Evolutionary conservation across 1,139 yeast species (phyloP), one percentile per base, ranked within the genome.

Genomic region (Suhomyces atakaporum): DNA sequence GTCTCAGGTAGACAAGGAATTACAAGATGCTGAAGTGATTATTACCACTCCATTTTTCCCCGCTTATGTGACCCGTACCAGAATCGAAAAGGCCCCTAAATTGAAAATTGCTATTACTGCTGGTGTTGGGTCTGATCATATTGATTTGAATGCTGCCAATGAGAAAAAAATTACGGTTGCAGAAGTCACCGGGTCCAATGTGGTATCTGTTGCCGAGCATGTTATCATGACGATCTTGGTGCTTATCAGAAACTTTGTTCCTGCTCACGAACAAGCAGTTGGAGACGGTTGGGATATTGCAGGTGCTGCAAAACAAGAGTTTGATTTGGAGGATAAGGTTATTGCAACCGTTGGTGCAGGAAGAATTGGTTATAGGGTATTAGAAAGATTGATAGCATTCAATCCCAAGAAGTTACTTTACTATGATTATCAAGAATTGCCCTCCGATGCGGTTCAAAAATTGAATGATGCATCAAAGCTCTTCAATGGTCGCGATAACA

Each of bases 41-140:
- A 84, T 85, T 62, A 81, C 92, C 35, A 84, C 92, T 16, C 95
- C 95, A 3, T 85, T 85, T 72, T 87, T 76, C 66, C 95, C 95
- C 7, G 94, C 84, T 22, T 85, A 85, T 62, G 69, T 85, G 55
- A 78, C 83, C 36, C 68, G 69, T 42, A 82, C 79, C 51, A 72
- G 94, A 51, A 72, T 85, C 46, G 79, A 64, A 35, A 76, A 77
- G 56, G 92, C 94, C 33, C 81, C 81, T 56, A 84, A 84, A 45
- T 74, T 85, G 62, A 84, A 84, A 66, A 58, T 82, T 40, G 73
- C 84, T 46, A 69, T 84, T 51, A 85, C 92, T 35, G 94, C 94
- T 7, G 95, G 94, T 49, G 90, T 85, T 43, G 95, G 95, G 6
- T 81, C 88, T 9, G 95, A 85, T 58, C 94, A 85, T 60, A 70